Percentiles rank a stretch among this genome's conserved stretches.
phyloP scores from a whole-genome alignment of 768 basidiomycete genomes.

The Cystofilobasidium capitatum region DNA sequence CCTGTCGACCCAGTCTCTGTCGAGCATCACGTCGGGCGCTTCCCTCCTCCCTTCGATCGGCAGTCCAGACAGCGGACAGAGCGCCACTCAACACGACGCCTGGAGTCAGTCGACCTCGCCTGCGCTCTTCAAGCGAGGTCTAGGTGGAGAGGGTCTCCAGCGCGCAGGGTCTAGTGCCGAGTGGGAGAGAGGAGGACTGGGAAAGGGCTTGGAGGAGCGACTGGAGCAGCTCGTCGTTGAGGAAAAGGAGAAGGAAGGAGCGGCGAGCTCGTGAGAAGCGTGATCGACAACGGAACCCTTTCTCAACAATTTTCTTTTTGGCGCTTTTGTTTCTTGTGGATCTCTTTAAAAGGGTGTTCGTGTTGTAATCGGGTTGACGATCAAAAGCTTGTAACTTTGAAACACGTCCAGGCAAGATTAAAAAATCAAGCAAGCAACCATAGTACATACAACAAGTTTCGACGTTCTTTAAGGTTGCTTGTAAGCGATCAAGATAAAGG shows the following conservation, averaged over 20 bases:
- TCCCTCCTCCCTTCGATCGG: background rate
- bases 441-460: too few relatives aligned
- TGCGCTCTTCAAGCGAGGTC: background rate
- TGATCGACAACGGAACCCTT: too few relatives aligned
- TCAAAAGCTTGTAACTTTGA: too few relatives aligned
- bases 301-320: too few relatives aligned
- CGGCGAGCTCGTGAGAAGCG: too few relatives aligned
- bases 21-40: slow-evolving; percentile 16
- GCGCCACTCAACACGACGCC: background rate
- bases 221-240: slow-evolving; percentile 9
- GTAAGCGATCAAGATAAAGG: too few relatives aligned
- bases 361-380: too few relatives aligned
- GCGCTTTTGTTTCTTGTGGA: too few relatives aligned
- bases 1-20: slow-evolving; percentile 16
- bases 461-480: too few relatives aligned
- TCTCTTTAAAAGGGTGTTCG: too few relatives aligned
- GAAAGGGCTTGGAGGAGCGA: slow-evolving; percentile 19
- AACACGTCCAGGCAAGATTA: too few relatives aligned
- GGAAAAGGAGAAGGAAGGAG: slow-evolving; percentile 1
- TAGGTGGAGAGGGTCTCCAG: background rate
- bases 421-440: too few relatives aligned
- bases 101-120: background rate
- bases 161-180: background rate
- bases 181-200: slow-evolving; percentile 21
- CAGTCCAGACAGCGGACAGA: background rate